Conservation (phyloP, 2,329 filamentous ascomycete species). For the Aspergillus calidoustus region DNA sequence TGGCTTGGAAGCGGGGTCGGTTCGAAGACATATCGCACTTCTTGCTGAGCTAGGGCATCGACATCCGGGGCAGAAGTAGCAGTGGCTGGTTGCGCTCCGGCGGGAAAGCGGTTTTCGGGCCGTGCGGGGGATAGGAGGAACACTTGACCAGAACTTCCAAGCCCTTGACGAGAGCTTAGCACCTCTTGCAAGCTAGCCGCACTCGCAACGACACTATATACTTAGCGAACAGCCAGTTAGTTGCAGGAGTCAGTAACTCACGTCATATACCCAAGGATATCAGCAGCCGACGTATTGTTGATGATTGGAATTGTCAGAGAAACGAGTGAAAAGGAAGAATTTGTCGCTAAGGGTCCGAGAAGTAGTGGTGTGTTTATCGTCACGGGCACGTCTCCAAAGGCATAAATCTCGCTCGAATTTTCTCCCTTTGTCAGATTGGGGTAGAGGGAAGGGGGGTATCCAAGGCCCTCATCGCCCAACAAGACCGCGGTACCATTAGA, state of each 20-base stretch:
- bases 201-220: constrained; percentile 57
- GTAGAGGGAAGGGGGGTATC: constrained; percentile 74
- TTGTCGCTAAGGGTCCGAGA: constrained; percentile 75
- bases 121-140: constrained; percentile 72
- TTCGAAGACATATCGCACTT: constrained; percentile 65
- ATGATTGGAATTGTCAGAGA: constrained; percentile 82
- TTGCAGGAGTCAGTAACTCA: constrained; percentile 38
- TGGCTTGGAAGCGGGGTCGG: constrained; percentile 52
- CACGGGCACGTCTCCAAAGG: constrained; percentile 48
- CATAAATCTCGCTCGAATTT: constrained; percentile 35
- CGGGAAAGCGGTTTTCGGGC: constrained; percentile 67
- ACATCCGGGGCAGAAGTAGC: constrained; percentile 39
- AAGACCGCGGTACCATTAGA: constrained; percentile 62
- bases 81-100: constrained; percentile 22
- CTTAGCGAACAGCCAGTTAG: not conserved
- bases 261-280: constrained; percentile 83
- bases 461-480: constrained; percentile 66
- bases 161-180: constrained; percentile 41
- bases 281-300: constrained; percentile 63
- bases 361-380: constrained; percentile 63
- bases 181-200: constrained; percentile 46
- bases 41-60: constrained; percentile 35
- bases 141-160: constrained; percentile 71
- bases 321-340: constrained; percentile 73
- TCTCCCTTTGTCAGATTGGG: constrained; percentile 73